Evolutionary conservation across 352 stramenopile genomes (phyloP).

Genomic region (Elongisporangium prolatum): DNA sequence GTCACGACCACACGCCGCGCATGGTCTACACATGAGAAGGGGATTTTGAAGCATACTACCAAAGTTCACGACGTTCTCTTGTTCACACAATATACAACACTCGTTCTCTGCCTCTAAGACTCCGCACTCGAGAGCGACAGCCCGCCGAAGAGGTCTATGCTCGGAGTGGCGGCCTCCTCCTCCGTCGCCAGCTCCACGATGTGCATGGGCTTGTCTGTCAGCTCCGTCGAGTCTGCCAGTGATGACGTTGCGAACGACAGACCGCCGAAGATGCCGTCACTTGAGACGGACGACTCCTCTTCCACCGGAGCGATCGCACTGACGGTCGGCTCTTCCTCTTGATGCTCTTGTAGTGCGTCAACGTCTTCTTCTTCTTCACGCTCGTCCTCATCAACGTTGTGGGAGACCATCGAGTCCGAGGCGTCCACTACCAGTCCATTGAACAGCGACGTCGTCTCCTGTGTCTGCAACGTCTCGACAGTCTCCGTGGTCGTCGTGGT

Average conservation of each 20-base stretch:
- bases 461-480: conserved; percentile 2
- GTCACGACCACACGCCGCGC: background rate
- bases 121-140: conserved; percentile 9
- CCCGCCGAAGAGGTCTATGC: conserved; percentile 9
- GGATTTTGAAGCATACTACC: background rate
- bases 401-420: background rate
- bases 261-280: background rate
- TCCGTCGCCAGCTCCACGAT: conserved; percentile 27
- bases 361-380: conserved; percentile 1
- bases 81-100: background rate
- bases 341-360: background rate
- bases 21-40: background rate
- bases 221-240: conserved; percentile 1
- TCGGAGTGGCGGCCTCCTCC: conserved; percentile 6
- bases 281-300: background rate
- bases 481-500: conserved; percentile 3
- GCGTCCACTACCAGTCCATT: conserved; percentile 6
- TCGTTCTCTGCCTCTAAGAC: background rate
- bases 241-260: background rate
- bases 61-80: background rate
- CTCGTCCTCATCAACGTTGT: background rate
- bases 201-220: conserved; percentile 33
- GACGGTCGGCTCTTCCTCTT: background rate
- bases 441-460: conserved; percentile 8
- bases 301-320: background rate